Evolutionary conservation across 148 eudicot genomes (phyloP), one percentile per base, ranked within the genome.

Genomic region (Camellia lanceoleosa): DNA sequence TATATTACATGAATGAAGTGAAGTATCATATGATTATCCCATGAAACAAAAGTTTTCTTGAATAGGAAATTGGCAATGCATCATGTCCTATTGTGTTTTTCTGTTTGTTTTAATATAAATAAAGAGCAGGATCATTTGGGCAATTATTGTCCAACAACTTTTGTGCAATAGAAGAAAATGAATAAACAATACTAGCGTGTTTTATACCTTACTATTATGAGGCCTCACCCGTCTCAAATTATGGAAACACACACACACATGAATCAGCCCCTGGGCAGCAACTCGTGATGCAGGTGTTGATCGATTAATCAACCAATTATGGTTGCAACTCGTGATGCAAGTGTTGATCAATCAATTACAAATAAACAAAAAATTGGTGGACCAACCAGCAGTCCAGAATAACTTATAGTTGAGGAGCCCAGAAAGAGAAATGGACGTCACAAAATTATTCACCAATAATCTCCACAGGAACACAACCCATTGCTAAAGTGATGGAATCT

Each of bases 401-500:
- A 46, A 42, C 46, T 62, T 5, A 66, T n/a, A 11, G 30, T 19
- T 41, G 46, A 46, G 73, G 54, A 63, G 0, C 74, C 9, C 12
- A 47, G 54, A 60, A 43, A 62, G 78, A 16, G 69, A 47, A 61
- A 62, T 20, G 4, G 16, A 43, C 15, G 30, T 73, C 75, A 74
- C 46, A 6, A 54, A n/a, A 61, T 8, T 18, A 77, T 60, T 87
- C 83, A 88, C 90, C 90, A 88, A 58, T 85, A 88, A 73, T 88
- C 90, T 52, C 83, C 75, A 73, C 88, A 88, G 74, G 90, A 88
- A 72, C 90, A 86, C 64, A 60, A 55, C 19, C 88, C 90, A 44
- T 86, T 84, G 42, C 79, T 84, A 67, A 88, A 88, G 80, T 86
- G 91, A 79, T 88, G 82, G 41, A 88, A 86, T 73, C 89, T 81